Percentiles rank a stretch among this genome's conserved stretches.
Evolutionary conservation across 345 rosid genomes (phyloP).

Genomic region (Limnanthes douglasii): DNA sequence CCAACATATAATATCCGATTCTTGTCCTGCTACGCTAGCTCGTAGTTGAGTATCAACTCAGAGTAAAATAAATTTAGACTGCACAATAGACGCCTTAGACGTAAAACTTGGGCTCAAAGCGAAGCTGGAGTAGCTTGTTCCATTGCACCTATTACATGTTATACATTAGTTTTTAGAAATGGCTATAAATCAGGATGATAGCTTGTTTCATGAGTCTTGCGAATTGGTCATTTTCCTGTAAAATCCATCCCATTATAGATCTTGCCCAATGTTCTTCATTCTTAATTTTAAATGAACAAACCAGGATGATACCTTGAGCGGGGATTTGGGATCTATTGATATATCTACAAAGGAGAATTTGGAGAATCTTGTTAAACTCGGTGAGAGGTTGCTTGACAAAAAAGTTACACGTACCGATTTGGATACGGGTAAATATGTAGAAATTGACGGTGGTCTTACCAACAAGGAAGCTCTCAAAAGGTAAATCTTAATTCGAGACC

Average conservation of each 20-base stretch:
- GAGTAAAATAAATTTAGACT: not conserved
- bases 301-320: conserved; percentile 39
- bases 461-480: conserved; percentile 41
- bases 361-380: conserved; percentile 30
- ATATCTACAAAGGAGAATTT: conserved; percentile 30
- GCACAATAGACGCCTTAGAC: not conserved
- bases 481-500: conserved; percentile 10
- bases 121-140: too few species aligned
- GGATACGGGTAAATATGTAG: conserved; percentile 38
- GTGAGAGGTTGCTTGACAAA: conserved; percentile 24
- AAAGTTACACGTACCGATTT: conserved; percentile 24
- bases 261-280: not conserved
- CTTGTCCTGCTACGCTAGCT: too few species aligned
- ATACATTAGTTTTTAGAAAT: not conserved
- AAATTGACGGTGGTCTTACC: conserved; percentile 24
- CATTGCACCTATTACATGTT: too few species aligned
- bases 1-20: too few species aligned
- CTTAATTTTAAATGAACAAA: not conserved
- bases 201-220: too few species aligned
- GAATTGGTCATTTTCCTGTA: too few species aligned
- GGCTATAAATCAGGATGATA: not conserved
- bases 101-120: too few species aligned
- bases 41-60: not conserved
- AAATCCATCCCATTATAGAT: too few species aligned
- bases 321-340: conserved; percentile 27